Percentiles rank a stretch among this genome's conserved stretches.
phyloP scores from a whole-genome alignment of 192 early-diverging fungal genomes.

The Martensiomyces pterosporus region DNA sequence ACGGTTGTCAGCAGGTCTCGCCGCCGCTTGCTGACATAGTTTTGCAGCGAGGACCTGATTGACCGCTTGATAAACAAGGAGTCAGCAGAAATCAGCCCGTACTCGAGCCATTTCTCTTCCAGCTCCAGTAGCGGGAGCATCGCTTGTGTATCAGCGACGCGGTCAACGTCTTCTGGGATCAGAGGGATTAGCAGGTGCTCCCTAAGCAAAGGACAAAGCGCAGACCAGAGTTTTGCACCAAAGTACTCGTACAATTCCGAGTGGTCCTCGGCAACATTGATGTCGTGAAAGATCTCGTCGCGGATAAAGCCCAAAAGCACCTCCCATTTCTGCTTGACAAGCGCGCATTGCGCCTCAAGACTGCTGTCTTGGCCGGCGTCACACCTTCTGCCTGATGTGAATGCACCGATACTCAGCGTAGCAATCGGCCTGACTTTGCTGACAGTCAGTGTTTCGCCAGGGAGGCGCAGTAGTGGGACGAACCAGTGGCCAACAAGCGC shows the following conservation, averaged over 20 bases:
- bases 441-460: slow-evolving; percentile 20
- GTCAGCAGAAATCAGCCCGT: slow-evolving; percentile 17
- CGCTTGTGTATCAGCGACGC: slow-evolving; percentile 15
- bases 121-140: slow-evolving; percentile 34
- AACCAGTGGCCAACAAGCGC: slow-evolving; percentile 24
- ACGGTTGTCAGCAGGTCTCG: slow-evolving; percentile 34
- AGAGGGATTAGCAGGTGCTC: slow-evolving; percentile 18
- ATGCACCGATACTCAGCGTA: slow-evolving; percentile 35
- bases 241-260: slow-evolving; percentile 27
- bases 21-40: slow-evolving; percentile 27
- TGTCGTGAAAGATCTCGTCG: slow-evolving; percentile 36
- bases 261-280: slow-evolving; percentile 34
- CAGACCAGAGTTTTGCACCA: slow-evolving; percentile 25
- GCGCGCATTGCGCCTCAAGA: slow-evolving; percentile 6
- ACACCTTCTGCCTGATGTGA: slow-evolving; percentile 3
- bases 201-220: slow-evolving; percentile 20
- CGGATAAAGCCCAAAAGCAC: slow-evolving; percentile 31
- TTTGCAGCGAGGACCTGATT: slow-evolving; percentile 25
- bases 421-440: slow-evolving; percentile 19
- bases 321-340: slow-evolving; percentile 34
- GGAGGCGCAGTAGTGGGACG: slow-evolving; percentile 27
- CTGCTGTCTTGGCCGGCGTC: too few species aligned
- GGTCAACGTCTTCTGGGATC: slow-evolving; percentile 20
- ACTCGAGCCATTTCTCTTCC: slow-evolving; percentile 35
- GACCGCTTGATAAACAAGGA: slow-evolving; percentile 17